Evolutionary conservation across 768 basidiomycete genomes (phyloP).

Genomic region (Leccinum subgranulosum): DNA sequence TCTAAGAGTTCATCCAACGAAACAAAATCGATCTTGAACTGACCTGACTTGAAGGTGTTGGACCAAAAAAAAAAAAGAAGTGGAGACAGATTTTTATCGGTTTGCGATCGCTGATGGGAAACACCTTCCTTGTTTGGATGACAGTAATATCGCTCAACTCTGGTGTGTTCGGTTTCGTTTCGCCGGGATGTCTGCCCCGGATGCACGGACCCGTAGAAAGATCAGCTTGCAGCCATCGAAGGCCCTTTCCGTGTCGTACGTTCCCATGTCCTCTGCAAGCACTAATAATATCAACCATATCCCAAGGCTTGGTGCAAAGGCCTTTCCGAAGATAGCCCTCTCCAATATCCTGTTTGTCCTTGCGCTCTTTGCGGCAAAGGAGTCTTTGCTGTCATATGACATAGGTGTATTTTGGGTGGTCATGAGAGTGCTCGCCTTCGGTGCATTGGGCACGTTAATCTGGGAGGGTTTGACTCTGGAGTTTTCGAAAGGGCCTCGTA

Average conservation of each 20-base stretch:
- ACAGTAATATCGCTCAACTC: not conserved
- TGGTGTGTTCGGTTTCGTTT: constrained; percentile 3
- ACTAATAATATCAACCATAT: not conserved
- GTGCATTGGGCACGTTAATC: constrained; percentile 59
- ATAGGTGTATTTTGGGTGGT: constrained; percentile 75
- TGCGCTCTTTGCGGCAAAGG: constrained; percentile 61
- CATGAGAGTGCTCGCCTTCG: constrained; percentile 68
- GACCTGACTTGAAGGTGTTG: constrained; percentile 15
- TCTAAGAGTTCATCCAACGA: constrained; percentile 49
- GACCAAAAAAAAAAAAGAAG: constrained; percentile 9
- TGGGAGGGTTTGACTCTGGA: constrained; percentile 60
- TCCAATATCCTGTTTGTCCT: constrained; percentile 64
- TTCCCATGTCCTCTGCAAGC: constrained; percentile 6
- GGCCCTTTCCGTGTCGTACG: constrained; percentile 55
- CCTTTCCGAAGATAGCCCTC: constrained; percentile 54
- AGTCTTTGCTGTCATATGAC: constrained; percentile 62
- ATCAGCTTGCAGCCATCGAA: constrained; percentile 57
- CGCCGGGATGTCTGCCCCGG: constrained; percentile 54
- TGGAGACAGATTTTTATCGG: constrained; percentile 12
- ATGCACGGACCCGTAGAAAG: constrained; percentile 64
- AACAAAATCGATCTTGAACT: constrained; percentile 9
- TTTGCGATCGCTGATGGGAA: constrained; percentile 12
- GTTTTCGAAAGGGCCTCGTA: constrained; percentile 47
- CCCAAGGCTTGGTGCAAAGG: constrained; percentile 48
- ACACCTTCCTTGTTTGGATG: constrained; percentile 14